These are phyloP conservation scores for Annona squamosa DNA, from an alignment of 164 flowering plant species.

Conservation along the genomic window DNA sequence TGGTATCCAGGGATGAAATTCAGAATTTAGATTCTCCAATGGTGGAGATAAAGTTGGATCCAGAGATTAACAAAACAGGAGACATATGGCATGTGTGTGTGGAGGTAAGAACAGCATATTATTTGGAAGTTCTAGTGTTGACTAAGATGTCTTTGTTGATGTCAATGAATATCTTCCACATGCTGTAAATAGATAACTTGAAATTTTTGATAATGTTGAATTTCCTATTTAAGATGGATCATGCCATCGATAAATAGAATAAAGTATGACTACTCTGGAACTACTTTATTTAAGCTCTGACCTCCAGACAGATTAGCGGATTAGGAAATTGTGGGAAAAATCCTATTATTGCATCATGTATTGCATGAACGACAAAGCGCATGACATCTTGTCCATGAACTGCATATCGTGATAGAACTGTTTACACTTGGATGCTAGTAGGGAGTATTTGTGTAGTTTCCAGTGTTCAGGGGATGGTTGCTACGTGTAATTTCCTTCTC, in stretches of 20 bases:
- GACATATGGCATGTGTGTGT: constrained; percentile 87
- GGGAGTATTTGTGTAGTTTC: neutral
- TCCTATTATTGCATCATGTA: neutral
- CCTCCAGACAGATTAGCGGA: neutral
- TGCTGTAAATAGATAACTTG: neutral
- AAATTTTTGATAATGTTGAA: too few species aligned
- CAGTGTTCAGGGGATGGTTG: neutral
- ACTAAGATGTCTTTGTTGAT: too few species aligned
- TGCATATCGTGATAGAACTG: neutral
- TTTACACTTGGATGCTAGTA: neutral
- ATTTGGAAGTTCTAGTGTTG: neutral
- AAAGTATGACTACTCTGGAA: neutral
- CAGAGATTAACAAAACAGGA: constrained; percentile 64
- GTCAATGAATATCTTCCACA: neutral
- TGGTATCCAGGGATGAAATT: constrained; percentile 20
- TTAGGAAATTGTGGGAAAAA: neutral
- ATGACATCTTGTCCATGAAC: neutral
- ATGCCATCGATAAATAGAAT: neutral
- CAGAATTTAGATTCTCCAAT: constrained; percentile 31
- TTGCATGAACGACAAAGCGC: neutral
- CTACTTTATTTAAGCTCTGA: neutral
- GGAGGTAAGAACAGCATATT: constrained; percentile 30
- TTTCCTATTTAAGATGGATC: neutral
- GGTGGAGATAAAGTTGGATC: constrained; percentile 65
- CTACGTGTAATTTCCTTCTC: neutral